Conservation (phyloP, 2,329 filamentous ascomycete species). For the Paradendryphiella salina region DNA sequence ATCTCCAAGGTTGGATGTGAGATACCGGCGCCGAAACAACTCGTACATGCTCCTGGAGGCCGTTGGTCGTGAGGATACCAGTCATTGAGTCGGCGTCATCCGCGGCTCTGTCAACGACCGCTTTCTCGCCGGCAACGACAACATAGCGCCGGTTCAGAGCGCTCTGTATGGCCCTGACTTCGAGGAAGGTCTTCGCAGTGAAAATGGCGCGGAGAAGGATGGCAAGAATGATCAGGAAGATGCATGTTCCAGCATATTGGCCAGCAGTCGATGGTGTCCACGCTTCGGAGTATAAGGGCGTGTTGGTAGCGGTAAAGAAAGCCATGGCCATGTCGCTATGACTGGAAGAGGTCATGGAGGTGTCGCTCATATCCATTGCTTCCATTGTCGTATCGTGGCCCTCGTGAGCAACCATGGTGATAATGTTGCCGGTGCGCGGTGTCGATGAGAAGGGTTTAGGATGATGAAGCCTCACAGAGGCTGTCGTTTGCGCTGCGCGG, state of each 20-base stretch:
- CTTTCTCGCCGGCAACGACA: conserved; percentile 66
- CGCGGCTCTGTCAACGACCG: conserved; percentile 57
- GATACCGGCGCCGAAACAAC: conserved; percentile 65
- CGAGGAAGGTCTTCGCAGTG: conserved; percentile 65
- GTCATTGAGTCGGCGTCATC: conserved; percentile 61
- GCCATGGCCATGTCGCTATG: conserved; percentile 56
- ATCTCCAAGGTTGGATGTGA: conserved; percentile 71
- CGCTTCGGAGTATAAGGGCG: conserved; percentile 65
- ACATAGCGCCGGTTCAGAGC: conserved; percentile 78
- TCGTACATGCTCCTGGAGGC: conserved; percentile 77
- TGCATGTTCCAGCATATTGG: conserved; percentile 84
- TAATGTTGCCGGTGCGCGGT: conserved; percentile 6
- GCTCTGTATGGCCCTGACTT: conserved; percentile 69
- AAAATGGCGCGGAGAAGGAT: conserved; percentile 70
- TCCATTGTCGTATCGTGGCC: conserved; percentile 24
- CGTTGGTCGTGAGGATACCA: conserved; percentile 71
- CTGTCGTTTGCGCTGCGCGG: neutral
- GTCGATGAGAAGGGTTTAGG: neutral
- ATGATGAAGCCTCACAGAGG: conserved; percentile 1
- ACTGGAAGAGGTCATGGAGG: conserved; percentile 21
- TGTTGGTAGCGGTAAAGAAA: conserved; percentile 67
- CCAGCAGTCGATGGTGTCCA: conserved; percentile 76
- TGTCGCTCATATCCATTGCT: conserved; percentile 23
- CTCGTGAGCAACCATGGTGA: conserved; percentile 41
- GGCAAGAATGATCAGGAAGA: conserved; percentile 82